Evolutionary conservation across 2,329 filamentous ascomycete genomes (phyloP).

Genomic region (Paraphaeosphaeria sporulosa): DNA sequence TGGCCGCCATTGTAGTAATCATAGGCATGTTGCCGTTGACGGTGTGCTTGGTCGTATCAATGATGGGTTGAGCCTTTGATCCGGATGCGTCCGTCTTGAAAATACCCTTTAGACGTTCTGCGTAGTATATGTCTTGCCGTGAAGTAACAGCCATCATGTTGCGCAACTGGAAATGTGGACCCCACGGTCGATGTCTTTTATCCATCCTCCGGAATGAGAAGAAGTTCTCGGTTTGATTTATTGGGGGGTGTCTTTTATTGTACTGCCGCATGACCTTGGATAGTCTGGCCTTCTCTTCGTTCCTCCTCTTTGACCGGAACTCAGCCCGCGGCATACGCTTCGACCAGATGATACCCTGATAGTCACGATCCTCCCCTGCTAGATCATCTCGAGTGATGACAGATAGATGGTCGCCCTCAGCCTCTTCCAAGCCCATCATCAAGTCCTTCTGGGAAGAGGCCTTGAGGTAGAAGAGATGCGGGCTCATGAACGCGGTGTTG

Average conservation of each 20-base stretch:
- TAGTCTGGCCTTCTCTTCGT: constrained; percentile 32
- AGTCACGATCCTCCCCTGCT: constrained; percentile 45
- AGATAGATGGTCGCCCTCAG: constrained; percentile 1
- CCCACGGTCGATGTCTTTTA: constrained; percentile 57
- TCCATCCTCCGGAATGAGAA: constrained; percentile 60
- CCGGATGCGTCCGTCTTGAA: constrained; percentile 59
- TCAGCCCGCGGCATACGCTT: constrained; percentile 35
- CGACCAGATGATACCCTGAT: constrained; percentile 50
- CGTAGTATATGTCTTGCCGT: constrained; percentile 64
- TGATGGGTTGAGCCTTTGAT: constrained; percentile 50
- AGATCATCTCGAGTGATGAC: constrained; percentile 41
- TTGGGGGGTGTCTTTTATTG: constrained; percentile 23
- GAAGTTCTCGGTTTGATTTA: constrained; percentile 54
- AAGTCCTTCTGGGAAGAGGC: neutral
- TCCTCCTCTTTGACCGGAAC: constrained; percentile 34
- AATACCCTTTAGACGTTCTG: constrained; percentile 53
- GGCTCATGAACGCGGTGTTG: constrained; percentile 36
- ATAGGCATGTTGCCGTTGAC: constrained; percentile 52
- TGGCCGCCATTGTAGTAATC: constrained; percentile 62
- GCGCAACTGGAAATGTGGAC: constrained; percentile 66
- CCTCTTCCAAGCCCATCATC: constrained; percentile 3
- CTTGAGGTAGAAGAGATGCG: constrained; percentile 9
- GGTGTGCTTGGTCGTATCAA: constrained; percentile 57
- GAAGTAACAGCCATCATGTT: constrained; percentile 64
- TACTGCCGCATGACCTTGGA: constrained; percentile 23